A percentile compares a stretch with the other conserved stretches of the same genome.
Conservation (phyloP, 495 filamentous ascomycete genomes). For the Collariella sp. region DNA sequence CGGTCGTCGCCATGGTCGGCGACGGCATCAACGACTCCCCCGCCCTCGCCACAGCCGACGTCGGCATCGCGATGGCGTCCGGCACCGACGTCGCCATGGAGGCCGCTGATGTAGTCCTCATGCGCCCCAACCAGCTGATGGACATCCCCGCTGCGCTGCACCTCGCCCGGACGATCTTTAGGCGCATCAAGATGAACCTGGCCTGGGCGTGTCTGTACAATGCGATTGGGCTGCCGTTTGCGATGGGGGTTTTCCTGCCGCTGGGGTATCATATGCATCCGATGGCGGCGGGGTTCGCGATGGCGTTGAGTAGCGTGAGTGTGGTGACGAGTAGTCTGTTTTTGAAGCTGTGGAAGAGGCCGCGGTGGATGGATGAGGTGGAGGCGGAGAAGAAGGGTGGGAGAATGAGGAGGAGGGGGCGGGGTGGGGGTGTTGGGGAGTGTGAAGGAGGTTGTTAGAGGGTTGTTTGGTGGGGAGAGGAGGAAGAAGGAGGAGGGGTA, state of each 20-base stretch:
- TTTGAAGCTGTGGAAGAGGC: slow-evolving; percentile 80
- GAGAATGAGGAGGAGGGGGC: slow-evolving; percentile 33
- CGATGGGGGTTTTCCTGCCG: slow-evolving; percentile 91
- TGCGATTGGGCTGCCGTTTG: slow-evolving; percentile 82
- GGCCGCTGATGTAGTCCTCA: slow-evolving; percentile 90
- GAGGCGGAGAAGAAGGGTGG: slow-evolving; percentile 32
- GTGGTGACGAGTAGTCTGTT: slow-evolving; percentile 79
- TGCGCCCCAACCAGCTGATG: slow-evolving; percentile 85
- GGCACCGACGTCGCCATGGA: slow-evolving; percentile 98
- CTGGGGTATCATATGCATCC: slow-evolving; percentile 82
- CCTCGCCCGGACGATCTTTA: slow-evolving; percentile 79
- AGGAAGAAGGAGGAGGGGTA: slow-evolving; percentile 47
- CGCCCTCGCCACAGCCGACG: slow-evolving; percentile 81
- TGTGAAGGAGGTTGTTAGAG: slow-evolving; percentile 29
- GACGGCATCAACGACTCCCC: slow-evolving; percentile 99
- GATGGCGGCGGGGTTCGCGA: slow-evolving; percentile 89
- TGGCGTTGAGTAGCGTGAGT: slow-evolving; percentile 84
- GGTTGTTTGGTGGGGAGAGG: slow-evolving; percentile 25
- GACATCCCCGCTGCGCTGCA: slow-evolving; percentile 79
- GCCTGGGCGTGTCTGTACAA: slow-evolving; percentile 92
- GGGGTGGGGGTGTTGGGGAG: slow-evolving; percentile 38
- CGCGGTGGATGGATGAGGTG: slow-evolving; percentile 78
- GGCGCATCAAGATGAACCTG: slow-evolving; percentile 87
- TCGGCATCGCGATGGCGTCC: slow-evolving; percentile 85
- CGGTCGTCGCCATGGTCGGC: slow-evolving; percentile 90